These are phyloP conservation scores for Malus sieversii DNA, from an alignment of 306 rosid species.

Conservation along the genomic window DNA sequence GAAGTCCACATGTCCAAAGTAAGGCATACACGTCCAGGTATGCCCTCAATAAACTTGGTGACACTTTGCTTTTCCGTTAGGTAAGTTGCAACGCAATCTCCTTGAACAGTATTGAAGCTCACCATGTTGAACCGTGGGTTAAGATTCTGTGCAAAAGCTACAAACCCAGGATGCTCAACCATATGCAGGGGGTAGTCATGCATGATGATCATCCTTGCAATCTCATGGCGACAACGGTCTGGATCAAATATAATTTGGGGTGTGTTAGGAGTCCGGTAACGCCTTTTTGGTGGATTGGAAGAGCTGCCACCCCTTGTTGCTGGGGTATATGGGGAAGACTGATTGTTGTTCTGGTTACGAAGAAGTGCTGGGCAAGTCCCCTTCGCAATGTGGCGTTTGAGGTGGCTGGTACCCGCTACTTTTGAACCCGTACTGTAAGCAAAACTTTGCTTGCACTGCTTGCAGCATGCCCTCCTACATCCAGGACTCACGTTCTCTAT, in stretches of 20 bases:
- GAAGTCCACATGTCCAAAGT: conserved; percentile 83
- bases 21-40: conserved; percentile 84
- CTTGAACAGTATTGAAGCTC: conserved; percentile 87
- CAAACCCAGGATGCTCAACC: conserved; percentile 92
- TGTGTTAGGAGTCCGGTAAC: conserved; percentile 54
- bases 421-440: conserved; percentile 93
- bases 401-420: conserved; percentile 97
- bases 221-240: conserved; percentile 81
- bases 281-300: conserved; percentile 57
- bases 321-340: conserved; percentile 52
- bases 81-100: conserved; percentile 92
- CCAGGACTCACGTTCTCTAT: conserved; percentile 76
- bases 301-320: conserved; percentile 35
- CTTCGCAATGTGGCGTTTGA: conserved; percentile 90
- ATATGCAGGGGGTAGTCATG: conserved; percentile 96
- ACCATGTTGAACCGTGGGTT: conserved; percentile 89
- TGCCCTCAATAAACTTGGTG: conserved; percentile 50
- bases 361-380: conserved; percentile 76
- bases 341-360: conserved; percentile 63
- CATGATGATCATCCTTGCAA: conserved; percentile 95
- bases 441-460: conserved; percentile 89
- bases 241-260: conserved; percentile 68
- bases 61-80: conserved; percentile 66
- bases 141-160: conserved; percentile 76
- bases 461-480: conserved; percentile 90